Conservation (phyloP, 2,329 filamentous ascomycete genomes). For the Alternaria conjuncta region DNA sequence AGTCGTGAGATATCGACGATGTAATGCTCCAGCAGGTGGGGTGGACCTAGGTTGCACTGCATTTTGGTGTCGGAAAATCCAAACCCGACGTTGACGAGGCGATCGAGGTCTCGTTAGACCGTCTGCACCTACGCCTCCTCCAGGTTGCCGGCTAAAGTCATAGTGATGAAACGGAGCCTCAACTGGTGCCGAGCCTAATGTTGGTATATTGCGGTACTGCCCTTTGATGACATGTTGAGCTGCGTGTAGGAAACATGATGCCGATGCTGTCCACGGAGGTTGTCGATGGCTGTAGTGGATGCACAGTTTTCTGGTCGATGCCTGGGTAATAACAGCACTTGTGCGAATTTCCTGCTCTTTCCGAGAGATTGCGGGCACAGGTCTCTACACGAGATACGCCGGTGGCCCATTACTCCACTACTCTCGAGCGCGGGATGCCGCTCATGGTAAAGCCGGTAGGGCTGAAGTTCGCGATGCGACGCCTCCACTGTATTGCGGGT, state of each 20-base stretch:
- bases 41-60: slow-evolving; percentile 9
- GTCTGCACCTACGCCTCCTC: slow-evolving; percentile 1
- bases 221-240: background rate
- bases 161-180: slow-evolving; percentile 3
- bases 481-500: background rate
- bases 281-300: background rate
- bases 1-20: background rate
- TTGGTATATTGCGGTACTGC: slow-evolving; percentile 5
- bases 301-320: background rate
- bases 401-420: slow-evolving; percentile 4
- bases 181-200: slow-evolving; percentile 5
- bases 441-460: slow-evolving; percentile 5
- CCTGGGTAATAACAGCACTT: background rate
- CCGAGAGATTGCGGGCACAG: background rate
- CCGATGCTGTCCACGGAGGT: background rate
- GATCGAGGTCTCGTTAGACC: background rate
- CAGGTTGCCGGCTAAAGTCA: slow-evolving; percentile 11
- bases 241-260: background rate
- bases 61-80: slow-evolving; percentile 12
- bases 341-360: background rate
- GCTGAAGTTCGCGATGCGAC: slow-evolving; percentile 7
- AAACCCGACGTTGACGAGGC: slow-evolving; percentile 4
- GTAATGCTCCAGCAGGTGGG: background rate
- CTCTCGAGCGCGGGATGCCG: slow-evolving; percentile 1
- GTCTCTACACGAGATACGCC: background rate